phyloP scores from a whole-genome alignment of 2,329 filamentous ascomycete genomes.

The Rutstroemia sydowiana region DNA sequence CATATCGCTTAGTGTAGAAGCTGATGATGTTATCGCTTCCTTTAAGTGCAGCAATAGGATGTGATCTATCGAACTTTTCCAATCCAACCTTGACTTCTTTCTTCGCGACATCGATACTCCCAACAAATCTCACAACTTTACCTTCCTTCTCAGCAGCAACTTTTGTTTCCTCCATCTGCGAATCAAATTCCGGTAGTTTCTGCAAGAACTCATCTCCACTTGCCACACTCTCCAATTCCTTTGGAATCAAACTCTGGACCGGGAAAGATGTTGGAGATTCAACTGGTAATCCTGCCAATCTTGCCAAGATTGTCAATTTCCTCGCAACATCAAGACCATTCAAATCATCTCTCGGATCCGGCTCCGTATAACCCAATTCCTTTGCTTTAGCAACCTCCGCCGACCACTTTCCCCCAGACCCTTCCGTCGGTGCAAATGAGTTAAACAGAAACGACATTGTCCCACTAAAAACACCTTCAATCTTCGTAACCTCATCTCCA shows the following conservation, averaged over 20 bases:
- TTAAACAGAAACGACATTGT: conserved; percentile 99
- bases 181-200: conserved; percentile 73
- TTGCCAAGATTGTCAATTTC: conserved; percentile 90
- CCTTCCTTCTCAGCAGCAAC: conserved; percentile 75
- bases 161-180: conserved; percentile 85
- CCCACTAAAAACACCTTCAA: conserved; percentile 95
- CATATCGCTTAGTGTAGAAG: conserved; percentile 96
- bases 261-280: conserved; percentile 84
- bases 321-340: conserved; percentile 89
- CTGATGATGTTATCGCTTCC: conserved; percentile 98
- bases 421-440: conserved; percentile 78
- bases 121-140: conserved; percentile 91
- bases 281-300: conserved; percentile 73
- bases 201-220: conserved; percentile 82
- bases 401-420: conserved; percentile 75
- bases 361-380: conserved; percentile 85
- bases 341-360: conserved; percentile 77
- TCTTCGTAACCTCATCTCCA: conserved; percentile 82
- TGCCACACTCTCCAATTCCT: conserved; percentile 68
- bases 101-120: conserved; percentile 78
- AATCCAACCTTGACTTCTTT: conserved; percentile 86
- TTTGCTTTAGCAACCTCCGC: conserved; percentile 89
- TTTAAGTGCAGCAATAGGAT: conserved; percentile 89
- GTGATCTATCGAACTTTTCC: conserved; percentile 78
- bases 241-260: conserved; percentile 87